Conservation (phyloP, 2,329 filamentous ascomycete genomes). For the Pseudogymnoascus destructans region DNA sequence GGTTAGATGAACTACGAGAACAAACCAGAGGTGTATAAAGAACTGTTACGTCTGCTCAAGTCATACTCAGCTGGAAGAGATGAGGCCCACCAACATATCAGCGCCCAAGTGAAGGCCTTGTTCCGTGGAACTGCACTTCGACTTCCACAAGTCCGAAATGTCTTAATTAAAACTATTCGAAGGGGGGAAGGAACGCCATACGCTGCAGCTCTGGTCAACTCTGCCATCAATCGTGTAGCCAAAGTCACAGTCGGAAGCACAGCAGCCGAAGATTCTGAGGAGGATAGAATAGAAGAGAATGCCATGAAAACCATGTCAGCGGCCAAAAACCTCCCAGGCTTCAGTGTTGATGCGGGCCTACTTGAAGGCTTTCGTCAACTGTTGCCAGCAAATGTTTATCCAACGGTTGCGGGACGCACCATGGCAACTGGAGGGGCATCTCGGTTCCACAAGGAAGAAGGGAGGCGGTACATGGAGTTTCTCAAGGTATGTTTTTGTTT, state of each 20-base stretch:
- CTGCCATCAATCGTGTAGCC: background rate
- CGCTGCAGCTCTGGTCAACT: slow-evolving; percentile 1
- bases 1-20: background rate
- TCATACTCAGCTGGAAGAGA: background rate
- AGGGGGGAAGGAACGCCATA: background rate
- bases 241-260: background rate
- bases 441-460: background rate
- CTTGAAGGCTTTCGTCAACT: background rate
- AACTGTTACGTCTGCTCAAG: background rate
- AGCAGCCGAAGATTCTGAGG: background rate
- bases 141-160: background rate
- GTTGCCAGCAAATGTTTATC: background rate
- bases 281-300: background rate
- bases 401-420: background rate
- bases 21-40: background rate
- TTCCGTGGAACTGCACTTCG: background rate
- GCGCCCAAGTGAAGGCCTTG: background rate
- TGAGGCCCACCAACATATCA: background rate
- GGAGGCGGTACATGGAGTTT: background rate
- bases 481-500: background rate
- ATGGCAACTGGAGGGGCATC: background rate
- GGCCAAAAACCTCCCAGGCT: background rate
- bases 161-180: background rate
- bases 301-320: background rate
- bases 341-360: background rate